Evolutionary conservation across 2,329 filamentous ascomycete species (phyloP), one percentile per base, ranked within the genome.

Genomic region (Endothia cerciana): DNA sequence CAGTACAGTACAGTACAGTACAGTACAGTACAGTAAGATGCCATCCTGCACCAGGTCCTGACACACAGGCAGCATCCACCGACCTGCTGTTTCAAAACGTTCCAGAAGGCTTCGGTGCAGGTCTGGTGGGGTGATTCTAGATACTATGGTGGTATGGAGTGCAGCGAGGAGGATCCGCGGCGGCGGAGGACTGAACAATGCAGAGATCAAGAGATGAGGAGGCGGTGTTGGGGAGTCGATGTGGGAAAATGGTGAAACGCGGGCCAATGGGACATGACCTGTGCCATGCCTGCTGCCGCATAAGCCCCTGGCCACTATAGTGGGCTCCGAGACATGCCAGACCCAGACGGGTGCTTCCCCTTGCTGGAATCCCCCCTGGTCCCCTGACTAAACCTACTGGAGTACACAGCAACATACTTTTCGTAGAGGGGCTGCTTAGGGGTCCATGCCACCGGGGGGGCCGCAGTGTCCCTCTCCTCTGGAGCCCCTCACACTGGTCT

Each of bases 31-130:
- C 43, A 47, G 43, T 10, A 28, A 28, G 45, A 1, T 4, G 25
- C 22, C 47, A 17, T 30, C 25, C 7, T 49, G 45, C 45, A 25
- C 15, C 13, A 51, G 47, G 28, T 28, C 6, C 53, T 19, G 53
- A 22, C 11, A 19, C 11, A 38, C 8, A 13, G 25, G 40, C n/a
- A n/a, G 36, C 5, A 30, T 41, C 15, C n/a, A 45, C 38, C 57
- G 17, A 36, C 30, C 25, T 30, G 45, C 17, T 62, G 60, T 63
- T 25, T 60, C 60, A 56, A 60, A 58, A 60, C 15, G 49, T 66
- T 68, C 66, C 51, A 68, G 66, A 68, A 68, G 66, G 56, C 51
- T 65, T 65, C 56, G 30, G 49, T 51, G 22, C 38, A 41, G 33
- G n/a, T 30, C 11, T 38, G 30, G 19, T 1, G 28, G 13, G 33